Evolutionary conservation across 2,329 filamentous ascomycete species (phyloP), one percentile per base, ranked within the genome.

Genomic region (Fusarium cicatricum): DNA sequence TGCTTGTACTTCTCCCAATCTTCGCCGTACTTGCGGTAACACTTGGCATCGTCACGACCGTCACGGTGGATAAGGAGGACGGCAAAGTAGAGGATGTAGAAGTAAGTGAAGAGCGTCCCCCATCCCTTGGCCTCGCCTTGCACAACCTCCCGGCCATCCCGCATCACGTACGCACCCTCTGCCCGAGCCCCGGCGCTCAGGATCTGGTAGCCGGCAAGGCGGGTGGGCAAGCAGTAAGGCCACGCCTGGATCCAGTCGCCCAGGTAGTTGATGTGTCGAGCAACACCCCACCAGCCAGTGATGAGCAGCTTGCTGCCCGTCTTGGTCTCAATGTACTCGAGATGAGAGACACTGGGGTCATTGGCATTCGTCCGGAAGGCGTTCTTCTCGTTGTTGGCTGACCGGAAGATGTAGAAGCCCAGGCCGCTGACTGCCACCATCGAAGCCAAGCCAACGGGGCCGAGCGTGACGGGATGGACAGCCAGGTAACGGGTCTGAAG

Each of bases 321-420:
- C 70, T 87, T 87, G 10, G 94, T 98, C 78, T 95, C 81, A 57
- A 98, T 92, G 75, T 90, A 96, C 71, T 90, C 86, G 65, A 97
- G 85, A 70, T 97, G 89, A 36, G 86, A 83, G 51, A 97, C 86
- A 28, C 82, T 82, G 1, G 92, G 90, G 70, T 97, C 91, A 28
- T 88, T 80, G 23, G 93, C 93, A 74, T 97, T 86, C 31, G 86
- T 96, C 55, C 95, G 88, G 86, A 98, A 98, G 19, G 85, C 84
- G 77, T 97, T 96, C 86, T 98, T 98, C 78, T 97, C 88, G 75
- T 86, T 91, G 82, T 98, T 98, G 72, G 91, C 87, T n/a, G 89
- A 82, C 54, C 94, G 92, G 87, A 98, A 98, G 73, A 97, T 92
- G 73, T 85, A 89, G 77, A 94, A 96, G n/a, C 92, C 93, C 2